Evolutionary conservation across 345 rosid species (phyloP).

Genomic region (Pistacia integerrima): DNA sequence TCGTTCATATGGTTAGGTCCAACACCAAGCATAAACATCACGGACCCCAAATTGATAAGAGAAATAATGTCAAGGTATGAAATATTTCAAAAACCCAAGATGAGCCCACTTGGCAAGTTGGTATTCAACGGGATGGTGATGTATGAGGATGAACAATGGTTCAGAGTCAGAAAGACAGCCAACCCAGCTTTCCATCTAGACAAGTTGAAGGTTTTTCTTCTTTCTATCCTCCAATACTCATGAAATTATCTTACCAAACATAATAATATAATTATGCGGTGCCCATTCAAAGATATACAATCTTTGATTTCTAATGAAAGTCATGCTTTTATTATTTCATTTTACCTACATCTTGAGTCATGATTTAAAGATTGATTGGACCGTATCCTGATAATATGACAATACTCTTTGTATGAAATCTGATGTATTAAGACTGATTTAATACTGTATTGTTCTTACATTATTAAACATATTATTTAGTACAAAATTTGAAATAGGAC

Average conservation of each 20-base stretch:
- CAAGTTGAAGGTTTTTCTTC: neutral
- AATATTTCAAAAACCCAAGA: neutral
- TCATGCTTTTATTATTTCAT: too few relatives aligned
- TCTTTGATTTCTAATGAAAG: too few relatives aligned
- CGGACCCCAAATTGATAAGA: slow-evolving; percentile 14
- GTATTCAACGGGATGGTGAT: neutral
- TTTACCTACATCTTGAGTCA: too few relatives aligned
- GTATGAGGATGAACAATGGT: slow-evolving; percentile 14
- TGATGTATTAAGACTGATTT: too few relatives aligned
- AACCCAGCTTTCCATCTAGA: slow-evolving; percentile 8
- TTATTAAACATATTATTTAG: too few relatives aligned
- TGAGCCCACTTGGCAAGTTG: neutral
- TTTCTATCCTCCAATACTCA: neutral
- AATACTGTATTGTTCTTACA: too few relatives aligned
- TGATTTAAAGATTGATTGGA: too few relatives aligned
- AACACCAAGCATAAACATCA: slow-evolving; percentile 13
- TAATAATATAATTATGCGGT: neutral
- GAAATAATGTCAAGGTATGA: neutral
- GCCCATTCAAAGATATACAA: neutral
- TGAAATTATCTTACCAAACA: too few relatives aligned
- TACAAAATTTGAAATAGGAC: too few relatives aligned
- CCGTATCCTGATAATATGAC: too few relatives aligned
- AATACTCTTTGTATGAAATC: too few relatives aligned
- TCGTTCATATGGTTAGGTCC: slow-evolving; percentile 15
- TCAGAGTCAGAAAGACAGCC: slow-evolving; percentile 14